Evolutionary conservation across 306 rosid genomes (phyloP), one percentile per base, ranked within the genome.

Genomic region (Gastrolobium villosum): DNA sequence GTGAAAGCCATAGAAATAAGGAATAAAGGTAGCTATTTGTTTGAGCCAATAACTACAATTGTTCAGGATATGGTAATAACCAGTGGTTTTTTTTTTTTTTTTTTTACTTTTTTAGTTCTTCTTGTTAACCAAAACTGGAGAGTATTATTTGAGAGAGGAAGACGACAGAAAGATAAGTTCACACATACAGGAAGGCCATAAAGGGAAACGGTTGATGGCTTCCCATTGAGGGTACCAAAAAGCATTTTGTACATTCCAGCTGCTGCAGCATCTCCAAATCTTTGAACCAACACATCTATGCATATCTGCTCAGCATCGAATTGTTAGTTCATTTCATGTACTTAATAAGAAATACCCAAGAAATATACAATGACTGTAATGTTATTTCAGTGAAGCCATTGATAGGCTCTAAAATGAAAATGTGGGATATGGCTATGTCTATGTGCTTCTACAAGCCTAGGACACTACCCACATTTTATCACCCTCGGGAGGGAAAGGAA

Each of bases 201-300:
- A 53, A 93, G 84, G 43, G 97, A 90, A 65, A 89, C 82, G 4
- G 90, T 83, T 30, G 99, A 90, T 15, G 96, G 77, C 71, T 79
- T 91, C 67, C 92, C 96, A 26, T 87, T 75, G 50, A 87, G 85
- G 46, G 88, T 52, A 78, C 84, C 85, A 63, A 84, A 88, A 77
- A 93, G 94, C 66, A 95, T 84, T 84, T 91, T 93, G 88, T 88
- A 95, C 88, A 95, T 89, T 77, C 90, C 99, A 43, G 98, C 99
- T 28, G 99, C 99, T 6, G 99, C 46, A 73, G 97, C 99, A 75
- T 95, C 98, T 77, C 99, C 98, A 39, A 95, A 93, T 82, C 98
- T 88, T 85, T 95, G 99, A 90, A 95, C 91, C 36, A 95, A 66
- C 39, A 93, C 98, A 76, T 95, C 98, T 66, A 95, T 91, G 86